These are phyloP conservation scores for Apiospora koreana DNA, from an alignment of 2,329 filamentous ascomycete genomes.

Conservation along the genomic window DNA sequence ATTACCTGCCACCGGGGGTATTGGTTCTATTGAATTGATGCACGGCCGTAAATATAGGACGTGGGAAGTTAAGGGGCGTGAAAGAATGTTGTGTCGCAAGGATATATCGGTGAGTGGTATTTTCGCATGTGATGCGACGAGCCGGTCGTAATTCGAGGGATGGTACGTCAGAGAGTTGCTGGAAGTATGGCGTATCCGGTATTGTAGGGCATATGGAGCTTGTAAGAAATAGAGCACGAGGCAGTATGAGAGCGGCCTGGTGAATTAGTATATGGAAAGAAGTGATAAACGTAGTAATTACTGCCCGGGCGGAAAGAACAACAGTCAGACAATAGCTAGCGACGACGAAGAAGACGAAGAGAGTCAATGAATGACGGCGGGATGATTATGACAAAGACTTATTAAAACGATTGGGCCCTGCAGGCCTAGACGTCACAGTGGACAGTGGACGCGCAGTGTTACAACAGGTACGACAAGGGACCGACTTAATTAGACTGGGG, in stretches of 20 bases:
- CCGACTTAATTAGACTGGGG: too few species aligned
- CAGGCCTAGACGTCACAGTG: not conserved
- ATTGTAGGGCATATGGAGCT: not conserved
- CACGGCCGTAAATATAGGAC: not conserved
- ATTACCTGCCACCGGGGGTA: not conserved
- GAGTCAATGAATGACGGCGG: not conserved
- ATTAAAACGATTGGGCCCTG: constrained; percentile 2
- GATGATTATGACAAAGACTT: not conserved
- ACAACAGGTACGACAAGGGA: not conserved
- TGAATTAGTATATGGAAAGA: not conserved
- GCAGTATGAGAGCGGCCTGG: not conserved
- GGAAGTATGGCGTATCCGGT: not conserved
- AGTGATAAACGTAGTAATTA: not conserved
- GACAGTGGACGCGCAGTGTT: not conserved
- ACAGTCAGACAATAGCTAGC: not conserved
- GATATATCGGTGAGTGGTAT: not conserved
- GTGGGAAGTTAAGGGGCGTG: not conserved
- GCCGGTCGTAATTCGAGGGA: not conserved
- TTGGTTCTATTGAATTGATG: not conserved
- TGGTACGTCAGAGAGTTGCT: not conserved
- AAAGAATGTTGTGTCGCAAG: not conserved
- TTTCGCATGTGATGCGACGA: not conserved
- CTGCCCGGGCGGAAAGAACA: not conserved
- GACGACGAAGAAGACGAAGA: not conserved
- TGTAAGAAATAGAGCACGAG: too few species aligned